Evolutionary conservation across 2,329 filamentous ascomycete genomes (phyloP), one percentile per base, ranked within the genome.

Genomic region (Harringtonia aguacate): DNA sequence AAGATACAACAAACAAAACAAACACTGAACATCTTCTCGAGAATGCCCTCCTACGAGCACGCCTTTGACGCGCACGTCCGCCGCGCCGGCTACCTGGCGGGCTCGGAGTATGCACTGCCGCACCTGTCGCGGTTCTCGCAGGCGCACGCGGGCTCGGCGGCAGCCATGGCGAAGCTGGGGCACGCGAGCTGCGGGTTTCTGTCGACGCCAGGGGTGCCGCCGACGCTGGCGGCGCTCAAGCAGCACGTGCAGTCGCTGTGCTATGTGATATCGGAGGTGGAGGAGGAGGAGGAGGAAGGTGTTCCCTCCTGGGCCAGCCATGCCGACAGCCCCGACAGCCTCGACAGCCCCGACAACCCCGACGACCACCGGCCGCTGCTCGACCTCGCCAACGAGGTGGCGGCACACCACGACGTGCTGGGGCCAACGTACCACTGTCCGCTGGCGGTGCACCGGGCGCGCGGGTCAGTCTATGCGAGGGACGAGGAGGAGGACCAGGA

Each of bases 171-270:
- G 27, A 48, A 67, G 48, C 57, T 72, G 43, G 48, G 67, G 34
- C 66, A 77, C 49, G 61, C 77, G 48, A 78, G 75, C 58, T 80
- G 76, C 58, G 63, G 65, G 46, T 78, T 77, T 51, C 60, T 79
- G 33, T 79, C 75, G 3, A 75, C 71, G 3, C 58, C 61, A 13
- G 70, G 67, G 5, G 55, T 61, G 7, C 59, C 73, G 4, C 74
- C 75, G 2, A 78, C 73, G 0, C 61, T 80, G n/a, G 59, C 72
- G 1, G 64, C 72, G 1, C 63, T 80, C 30, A 80, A 80, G 56
- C 69, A 75, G 53, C 76, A 80, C 49, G 72, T 73, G 0, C 76
- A 79, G 43, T 69, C 72, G n/a, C 65, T 80, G 15, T 59, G 64
- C 29, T 64, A 69, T 14, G 62, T 79, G 39, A 76, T 80, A 48